Evolutionary conservation across 2,329 filamentous ascomycete species (phyloP).

Genomic region (Diaporthe citrichinensis): DNA sequence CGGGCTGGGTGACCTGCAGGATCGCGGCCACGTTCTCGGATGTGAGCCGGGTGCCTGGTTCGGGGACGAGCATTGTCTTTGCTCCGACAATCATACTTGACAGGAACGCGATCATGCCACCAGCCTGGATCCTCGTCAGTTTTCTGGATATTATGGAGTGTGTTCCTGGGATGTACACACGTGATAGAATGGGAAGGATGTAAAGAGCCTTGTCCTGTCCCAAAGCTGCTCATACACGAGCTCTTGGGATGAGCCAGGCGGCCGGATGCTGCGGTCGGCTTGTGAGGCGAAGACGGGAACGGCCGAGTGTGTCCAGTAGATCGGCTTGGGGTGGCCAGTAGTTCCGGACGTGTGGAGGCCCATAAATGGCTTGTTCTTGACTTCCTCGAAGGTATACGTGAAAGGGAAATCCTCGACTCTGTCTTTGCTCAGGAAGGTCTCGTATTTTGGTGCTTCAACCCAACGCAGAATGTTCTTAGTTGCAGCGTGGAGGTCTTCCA

Average conservation of each 20-base stretch:
- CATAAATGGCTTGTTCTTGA: slow-evolving; percentile 42
- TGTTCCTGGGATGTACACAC: background rate
- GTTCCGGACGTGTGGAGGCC: slow-evolving; percentile 47
- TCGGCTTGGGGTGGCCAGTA: slow-evolving; percentile 46
- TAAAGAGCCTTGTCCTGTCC: background rate
- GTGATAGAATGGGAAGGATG: slow-evolving; percentile 34
- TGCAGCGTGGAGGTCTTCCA: slow-evolving; percentile 36
- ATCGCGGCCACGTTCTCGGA: slow-evolving; percentile 42
- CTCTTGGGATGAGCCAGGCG: background rate
- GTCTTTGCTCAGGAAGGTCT: slow-evolving; percentile 34
- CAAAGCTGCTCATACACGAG: slow-evolving; percentile 23
- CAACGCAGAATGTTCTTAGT: slow-evolving; percentile 36
- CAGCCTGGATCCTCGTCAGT: slow-evolving; percentile 15
- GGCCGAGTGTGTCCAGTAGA: slow-evolving; percentile 42
- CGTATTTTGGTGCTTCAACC: slow-evolving; percentile 31
- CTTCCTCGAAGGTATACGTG: slow-evolving; percentile 38
- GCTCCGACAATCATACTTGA: slow-evolving; percentile 25
- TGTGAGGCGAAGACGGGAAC: slow-evolving; percentile 34
- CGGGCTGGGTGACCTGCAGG: slow-evolving; percentile 38
- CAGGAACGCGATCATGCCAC: slow-evolving; percentile 33
- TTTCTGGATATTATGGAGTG: background rate
- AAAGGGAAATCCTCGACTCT: slow-evolving; percentile 38
- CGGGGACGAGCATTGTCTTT: slow-evolving; percentile 39
- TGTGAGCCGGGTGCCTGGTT: slow-evolving; percentile 38
- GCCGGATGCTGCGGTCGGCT: slow-evolving; percentile 12